Evolutionary conservation across 139 green algal species (phyloP).

Genomic region (Medakamo hakoo): DNA sequence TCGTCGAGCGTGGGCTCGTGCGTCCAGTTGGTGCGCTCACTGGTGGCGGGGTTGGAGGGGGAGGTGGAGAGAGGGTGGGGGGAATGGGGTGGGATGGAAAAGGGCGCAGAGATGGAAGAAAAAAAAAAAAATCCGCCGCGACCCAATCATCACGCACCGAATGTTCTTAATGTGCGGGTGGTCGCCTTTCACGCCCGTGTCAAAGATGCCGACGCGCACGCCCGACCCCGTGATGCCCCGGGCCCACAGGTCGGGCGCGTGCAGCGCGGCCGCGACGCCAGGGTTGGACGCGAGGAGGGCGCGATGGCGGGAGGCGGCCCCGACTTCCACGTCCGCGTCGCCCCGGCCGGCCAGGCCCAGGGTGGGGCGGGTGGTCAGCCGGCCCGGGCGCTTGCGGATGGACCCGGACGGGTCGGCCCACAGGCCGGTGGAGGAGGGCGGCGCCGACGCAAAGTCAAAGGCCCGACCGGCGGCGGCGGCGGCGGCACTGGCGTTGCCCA

Average conservation of each 20-base stretch:
- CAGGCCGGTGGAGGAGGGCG: neutral
- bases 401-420: neutral
- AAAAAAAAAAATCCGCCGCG: neutral
- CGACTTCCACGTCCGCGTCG: neutral
- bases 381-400: neutral
- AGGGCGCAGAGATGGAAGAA: neutral
- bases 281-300: neutral
- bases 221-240: constrained; percentile 58
- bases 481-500: neutral
- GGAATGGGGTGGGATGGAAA: neutral
- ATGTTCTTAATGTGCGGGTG: constrained; percentile 95
- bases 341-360: neutral
- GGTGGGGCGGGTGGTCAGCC: neutral
- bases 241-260: constrained; percentile 58
- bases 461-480: neutral
- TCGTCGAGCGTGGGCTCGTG: constrained; percentile 83
- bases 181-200: constrained; percentile 78
- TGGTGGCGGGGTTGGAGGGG: too few species aligned
- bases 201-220: constrained; percentile 88
- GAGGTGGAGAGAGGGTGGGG: too few species aligned
- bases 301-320: neutral
- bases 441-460: neutral
- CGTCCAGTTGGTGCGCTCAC: constrained; percentile 95
- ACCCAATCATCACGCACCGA: constrained; percentile 16
- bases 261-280: constrained; percentile 28